These are phyloP conservation scores for Protostelium mycophagum DNA, from an alignment of 78 protist genomes.

Conservation along the genomic window DNA sequence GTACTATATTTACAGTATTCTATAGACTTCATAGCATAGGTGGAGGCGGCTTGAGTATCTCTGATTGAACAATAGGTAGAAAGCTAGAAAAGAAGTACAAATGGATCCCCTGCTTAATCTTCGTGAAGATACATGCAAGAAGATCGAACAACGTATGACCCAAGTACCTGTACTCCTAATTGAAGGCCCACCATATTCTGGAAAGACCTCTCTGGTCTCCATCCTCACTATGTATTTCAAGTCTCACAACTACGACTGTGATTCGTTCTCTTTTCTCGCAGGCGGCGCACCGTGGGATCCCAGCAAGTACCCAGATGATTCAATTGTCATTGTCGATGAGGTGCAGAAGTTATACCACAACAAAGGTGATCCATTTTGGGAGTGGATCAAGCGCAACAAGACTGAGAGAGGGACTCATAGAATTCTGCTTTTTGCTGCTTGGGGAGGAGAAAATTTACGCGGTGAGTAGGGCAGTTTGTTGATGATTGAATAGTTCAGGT, in stretches of 20 bases:
- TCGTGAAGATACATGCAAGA: conserved; percentile 1
- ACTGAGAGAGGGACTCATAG: conserved; percentile 1
- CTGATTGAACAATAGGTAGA: conserved; percentile 1
- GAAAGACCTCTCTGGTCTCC: conserved; percentile 2
- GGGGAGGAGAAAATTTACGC: conserved; percentile 1
- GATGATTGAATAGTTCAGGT: conserved; percentile 1
- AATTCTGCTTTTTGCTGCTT: not conserved
- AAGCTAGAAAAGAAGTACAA: not conserved
- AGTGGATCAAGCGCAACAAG: conserved; percentile 1
- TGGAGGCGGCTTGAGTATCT: not conserved
- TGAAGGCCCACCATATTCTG: conserved; percentile 1
- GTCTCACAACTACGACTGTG: not conserved
- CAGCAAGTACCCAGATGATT: conserved; percentile 1
- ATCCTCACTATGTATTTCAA: not conserved
- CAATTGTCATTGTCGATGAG: not conserved
- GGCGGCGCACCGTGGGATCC: conserved; percentile 3
- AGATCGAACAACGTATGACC: conserved; percentile 1
- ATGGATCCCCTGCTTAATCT: conserved; percentile 1
- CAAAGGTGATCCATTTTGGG: not conserved
- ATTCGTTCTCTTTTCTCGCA: not conserved
- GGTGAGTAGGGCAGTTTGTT: not conserved
- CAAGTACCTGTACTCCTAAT: conserved; percentile 1
- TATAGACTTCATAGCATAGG: conserved; percentile 1
- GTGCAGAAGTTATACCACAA: conserved; percentile 1
- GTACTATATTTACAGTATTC: not conserved